phyloP scores from a whole-genome alignment of 75 land plant genomes.

The Cupressus sempervirens region DNA sequence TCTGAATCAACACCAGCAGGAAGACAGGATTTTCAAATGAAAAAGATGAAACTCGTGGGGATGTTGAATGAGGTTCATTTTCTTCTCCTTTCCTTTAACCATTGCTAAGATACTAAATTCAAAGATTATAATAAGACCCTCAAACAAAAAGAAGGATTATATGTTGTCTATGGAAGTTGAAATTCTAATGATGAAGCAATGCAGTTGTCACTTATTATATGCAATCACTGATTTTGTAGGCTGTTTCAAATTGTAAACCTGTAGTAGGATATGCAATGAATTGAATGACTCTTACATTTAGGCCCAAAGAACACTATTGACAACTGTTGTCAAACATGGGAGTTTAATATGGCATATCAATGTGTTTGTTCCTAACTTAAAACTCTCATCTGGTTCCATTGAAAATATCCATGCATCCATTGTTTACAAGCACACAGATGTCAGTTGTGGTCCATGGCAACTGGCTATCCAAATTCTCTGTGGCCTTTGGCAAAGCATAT shows the following conservation, averaged over 20 bases:
- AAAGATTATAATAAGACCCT: not conserved
- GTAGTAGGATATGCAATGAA: not conserved
- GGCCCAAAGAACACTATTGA: not conserved
- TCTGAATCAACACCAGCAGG: conserved; percentile 47
- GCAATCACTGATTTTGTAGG: not conserved
- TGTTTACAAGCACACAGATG: not conserved
- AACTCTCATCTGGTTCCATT: not conserved
- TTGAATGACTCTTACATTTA: not conserved
- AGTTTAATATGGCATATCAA: not conserved
- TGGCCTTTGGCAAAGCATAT: not conserved
- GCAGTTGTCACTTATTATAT: not conserved
- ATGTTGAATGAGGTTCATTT: conserved; percentile 50
- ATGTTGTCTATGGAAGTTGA: not conserved
- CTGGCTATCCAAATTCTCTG: not conserved
- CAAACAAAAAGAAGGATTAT: not conserved
- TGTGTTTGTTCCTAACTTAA: not conserved
- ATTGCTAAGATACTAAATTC: not conserved
- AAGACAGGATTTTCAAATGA: conserved; percentile 73
- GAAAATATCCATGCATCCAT: not conserved
- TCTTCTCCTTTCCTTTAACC: not conserved
- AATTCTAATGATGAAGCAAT: not conserved
- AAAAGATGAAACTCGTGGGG: conserved; percentile 60
- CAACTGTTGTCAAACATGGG: not conserved
- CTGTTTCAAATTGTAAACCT: not conserved
- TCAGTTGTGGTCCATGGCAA: not conserved